Evolutionary conservation across 345 rosid genomes (phyloP), one percentile per base, ranked within the genome.

Genomic region (Chamaenerion angustifolium): DNA sequence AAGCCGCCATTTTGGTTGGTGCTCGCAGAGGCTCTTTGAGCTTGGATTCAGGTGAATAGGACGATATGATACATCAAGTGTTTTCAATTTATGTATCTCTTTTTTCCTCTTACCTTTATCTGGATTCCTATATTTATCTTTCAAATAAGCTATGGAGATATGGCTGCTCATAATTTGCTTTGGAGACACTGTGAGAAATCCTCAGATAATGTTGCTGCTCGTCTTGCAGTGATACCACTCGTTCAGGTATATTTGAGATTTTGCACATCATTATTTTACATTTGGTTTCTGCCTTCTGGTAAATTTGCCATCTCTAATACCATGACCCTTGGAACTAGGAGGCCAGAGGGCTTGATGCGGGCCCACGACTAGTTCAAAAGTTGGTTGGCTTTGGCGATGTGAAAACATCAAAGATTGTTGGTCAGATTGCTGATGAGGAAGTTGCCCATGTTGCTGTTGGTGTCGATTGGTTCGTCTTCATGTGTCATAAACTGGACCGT

Each of bases 271-370:
- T 9, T 40, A 2, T 21, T n/a, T 31, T 1, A 49, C 13, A 13
- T 21, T 19, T 48, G 27, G 6, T 18, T 47, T 18, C 7, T 48
- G 16, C 27, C 12, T 0, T 10, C 10, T 5, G 17, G 10, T 14
- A 48, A 49, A 8, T 25, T 27, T 5, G 52, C 5, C 37, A 31
- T 31, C 3, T 31, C 37, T 31, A 23, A 23, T 23, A 23, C 5
- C 27, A 23, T 5, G 27, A 23, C 2, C 27, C 27, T 23, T 23
- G 27, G 5, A 23, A 23, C 3, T 61, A 90, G 98, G 98, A 86
- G 70, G 98, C 98, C 43, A 72, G 95, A 64, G 98, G 94, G 45
- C 98, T 90, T 63, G 95, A 90, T 69, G 95, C 98, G 62, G 97
- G 95, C 62, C 95, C 95, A 48, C 83, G 97, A 50, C 71, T 89